Conservation (phyloP, 306 rosid genomes). For the Medicago arabica region DNA sequence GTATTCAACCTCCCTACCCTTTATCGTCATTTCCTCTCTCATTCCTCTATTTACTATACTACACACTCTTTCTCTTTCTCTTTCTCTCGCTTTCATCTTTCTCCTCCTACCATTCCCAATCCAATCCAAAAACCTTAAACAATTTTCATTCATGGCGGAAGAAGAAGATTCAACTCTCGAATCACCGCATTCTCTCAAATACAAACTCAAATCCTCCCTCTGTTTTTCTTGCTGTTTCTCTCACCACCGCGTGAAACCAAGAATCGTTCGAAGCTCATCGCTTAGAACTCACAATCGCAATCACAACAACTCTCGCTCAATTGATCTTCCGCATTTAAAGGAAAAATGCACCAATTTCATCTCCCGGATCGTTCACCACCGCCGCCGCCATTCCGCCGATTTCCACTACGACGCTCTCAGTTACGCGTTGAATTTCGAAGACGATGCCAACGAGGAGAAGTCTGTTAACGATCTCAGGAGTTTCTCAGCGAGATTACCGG, state of each 20-base stretch:
- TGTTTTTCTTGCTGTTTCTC: conserved; percentile 54
- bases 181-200: conserved; percentile 50
- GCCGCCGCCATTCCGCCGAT: conserved; percentile 73
- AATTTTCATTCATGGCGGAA: conserved; percentile 44
- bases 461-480: conserved; percentile 42
- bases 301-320: conserved; percentile 43
- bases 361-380: conserved; percentile 53
- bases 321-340: conserved; percentile 48
- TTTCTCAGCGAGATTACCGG: conserved; percentile 69
- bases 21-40: conserved; percentile 41
- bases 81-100: background rate
- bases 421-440: conserved; percentile 74
- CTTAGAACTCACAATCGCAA: conserved; percentile 13
- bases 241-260: conserved; percentile 38
- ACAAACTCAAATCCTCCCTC: conserved; percentile 55
- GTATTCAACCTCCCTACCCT: conserved; percentile 25
- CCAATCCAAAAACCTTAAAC: background rate
- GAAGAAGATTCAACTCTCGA: conserved; percentile 27
- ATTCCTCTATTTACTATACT: background rate
- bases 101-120: background rate
- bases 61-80: background rate
- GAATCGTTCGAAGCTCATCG: conserved; percentile 50
- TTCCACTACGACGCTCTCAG: conserved; percentile 75
- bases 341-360: conserved; percentile 59
- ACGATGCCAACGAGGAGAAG: conserved; percentile 46